Conservation (phyloP, 208 protist genomes). For the Crithidia fasciculata region DNA sequence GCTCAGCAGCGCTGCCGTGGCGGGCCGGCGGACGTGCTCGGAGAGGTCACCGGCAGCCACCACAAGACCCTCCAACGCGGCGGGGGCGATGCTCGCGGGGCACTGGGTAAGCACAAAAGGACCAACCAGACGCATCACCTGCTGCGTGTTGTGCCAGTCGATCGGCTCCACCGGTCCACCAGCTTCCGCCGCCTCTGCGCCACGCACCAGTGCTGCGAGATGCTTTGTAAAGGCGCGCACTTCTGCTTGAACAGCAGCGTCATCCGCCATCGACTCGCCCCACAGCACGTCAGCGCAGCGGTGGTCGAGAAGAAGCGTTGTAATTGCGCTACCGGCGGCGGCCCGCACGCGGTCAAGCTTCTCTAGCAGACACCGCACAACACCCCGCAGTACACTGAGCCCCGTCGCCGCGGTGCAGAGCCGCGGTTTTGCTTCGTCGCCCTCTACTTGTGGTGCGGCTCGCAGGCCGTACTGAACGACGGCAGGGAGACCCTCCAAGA, state of each 20-base stretch:
- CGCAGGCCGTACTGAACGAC: constrained; percentile 57
- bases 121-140: constrained; percentile 52
- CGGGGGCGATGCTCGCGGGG: constrained; percentile 43
- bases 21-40: constrained; percentile 74
- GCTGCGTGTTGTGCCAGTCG: constrained; percentile 43
- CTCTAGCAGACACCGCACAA: constrained; percentile 88
- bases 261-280: background rate
- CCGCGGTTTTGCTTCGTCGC: background rate
- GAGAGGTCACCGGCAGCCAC: constrained; percentile 88
- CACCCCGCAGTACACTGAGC: constrained; percentile 49
- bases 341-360: constrained; percentile 93
- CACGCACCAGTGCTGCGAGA: constrained; percentile 2
- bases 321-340: constrained; percentile 50
- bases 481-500: constrained; percentile 66
- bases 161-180: background rate
- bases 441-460: too few species aligned
- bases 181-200: background rate
- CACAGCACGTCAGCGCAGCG: constrained; percentile 10
- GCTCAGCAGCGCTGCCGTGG: constrained; percentile 61
- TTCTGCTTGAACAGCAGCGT: background rate
- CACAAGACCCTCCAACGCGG: constrained; percentile 82
- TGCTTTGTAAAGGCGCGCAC: constrained; percentile 14
- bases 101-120: constrained; percentile 52
- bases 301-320: constrained; percentile 36
- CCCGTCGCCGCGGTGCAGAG: constrained; percentile 22